Conservation (phyloP, 306 rosid species). For the Adenanthera pavonina region DNA sequence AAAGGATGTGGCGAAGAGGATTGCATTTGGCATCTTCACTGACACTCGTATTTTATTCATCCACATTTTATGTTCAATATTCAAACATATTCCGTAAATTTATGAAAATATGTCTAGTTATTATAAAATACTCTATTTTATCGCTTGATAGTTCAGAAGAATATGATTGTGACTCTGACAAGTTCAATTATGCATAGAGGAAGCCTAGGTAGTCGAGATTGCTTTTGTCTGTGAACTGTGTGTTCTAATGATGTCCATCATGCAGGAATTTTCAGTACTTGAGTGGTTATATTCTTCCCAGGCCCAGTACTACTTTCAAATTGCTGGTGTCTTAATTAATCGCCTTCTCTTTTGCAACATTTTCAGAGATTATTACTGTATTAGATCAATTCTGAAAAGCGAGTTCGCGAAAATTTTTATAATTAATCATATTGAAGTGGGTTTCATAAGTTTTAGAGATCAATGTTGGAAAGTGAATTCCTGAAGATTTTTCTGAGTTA, state of each 20-base stretch:
- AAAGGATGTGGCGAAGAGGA: conserved; percentile 42
- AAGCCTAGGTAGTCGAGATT: conserved; percentile 29
- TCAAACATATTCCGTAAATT: no score
- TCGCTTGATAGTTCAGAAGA: conserved; percentile 22
- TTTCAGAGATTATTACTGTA: neutral
- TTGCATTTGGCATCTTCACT: conserved; percentile 42
- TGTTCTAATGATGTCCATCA: conserved; percentile 27
- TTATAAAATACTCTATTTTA: no score
- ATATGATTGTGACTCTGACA: conserved; percentile 40
- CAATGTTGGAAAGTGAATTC: no score
- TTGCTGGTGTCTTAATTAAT: neutral
- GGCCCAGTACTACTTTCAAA: neutral
- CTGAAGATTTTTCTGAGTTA: neutral
- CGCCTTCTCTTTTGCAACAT: neutral
- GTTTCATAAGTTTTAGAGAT: no score
- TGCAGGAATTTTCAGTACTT: conserved; percentile 16
- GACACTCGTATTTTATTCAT: neutral
- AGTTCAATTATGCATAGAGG: conserved; percentile 34
- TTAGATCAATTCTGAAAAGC: neutral
- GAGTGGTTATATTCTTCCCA: conserved; percentile 31
- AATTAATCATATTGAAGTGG: no score
- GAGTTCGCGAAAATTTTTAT: no score
- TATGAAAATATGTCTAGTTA: no score
- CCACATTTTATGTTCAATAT: neutral
- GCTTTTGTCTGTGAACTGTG: conserved; percentile 35